Evolutionary conservation across 208 protist species (phyloP), one percentile per base, ranked within the genome.

Genomic region (Leishmania amazonensis): DNA sequence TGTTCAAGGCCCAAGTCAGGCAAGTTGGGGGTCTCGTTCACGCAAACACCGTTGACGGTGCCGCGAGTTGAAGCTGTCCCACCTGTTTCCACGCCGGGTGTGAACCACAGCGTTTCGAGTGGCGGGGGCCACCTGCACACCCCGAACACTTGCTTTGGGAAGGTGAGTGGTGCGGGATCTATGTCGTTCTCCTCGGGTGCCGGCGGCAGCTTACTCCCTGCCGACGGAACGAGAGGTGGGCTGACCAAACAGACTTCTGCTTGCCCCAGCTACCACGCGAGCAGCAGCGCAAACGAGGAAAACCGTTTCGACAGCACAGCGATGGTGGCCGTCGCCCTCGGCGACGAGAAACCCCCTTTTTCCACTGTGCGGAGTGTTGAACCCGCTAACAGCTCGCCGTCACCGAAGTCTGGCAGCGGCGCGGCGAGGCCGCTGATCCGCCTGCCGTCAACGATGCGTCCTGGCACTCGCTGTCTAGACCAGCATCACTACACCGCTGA

Each of bases 221-320:
- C 35, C 19, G 57, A 67, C 13, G 53, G 40, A 8, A 17, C 19
- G 57, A 21, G 73, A 45, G 77, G 71, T 31, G 38, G 9, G 42
- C 24, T 42, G n/a, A 5, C 45, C 21, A 76, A 45, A 31, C 31
- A n/a, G 28, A 70, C n/a, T n/a, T 24, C 58, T 60, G 72, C 57
- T 2, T 19, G 31, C 19, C 0, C 3, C 17, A 70, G 54, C 74
- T 31, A 78, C 53, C 75, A 42, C 65, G 40, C 31, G 11, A 53
- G n/a, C 65, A 83, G n/a, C 51, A 78, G 53, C 67, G 76, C 38
- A 8, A 83, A 60, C 80, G 53, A 74, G 11, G 38, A 77, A 13
- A 31, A 38, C 7, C 58, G 51, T 53, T 15, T 28, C 51, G 47
- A 47, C 15, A 21, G 67, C 21, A 49, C 53, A 38, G 38, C 19